Percentiles rank a stretch among this genome's conserved stretches.
phyloP scores from a whole-genome alignment of 2,329 filamentous ascomycete genomes.

The Penicillium sp. region DNA sequence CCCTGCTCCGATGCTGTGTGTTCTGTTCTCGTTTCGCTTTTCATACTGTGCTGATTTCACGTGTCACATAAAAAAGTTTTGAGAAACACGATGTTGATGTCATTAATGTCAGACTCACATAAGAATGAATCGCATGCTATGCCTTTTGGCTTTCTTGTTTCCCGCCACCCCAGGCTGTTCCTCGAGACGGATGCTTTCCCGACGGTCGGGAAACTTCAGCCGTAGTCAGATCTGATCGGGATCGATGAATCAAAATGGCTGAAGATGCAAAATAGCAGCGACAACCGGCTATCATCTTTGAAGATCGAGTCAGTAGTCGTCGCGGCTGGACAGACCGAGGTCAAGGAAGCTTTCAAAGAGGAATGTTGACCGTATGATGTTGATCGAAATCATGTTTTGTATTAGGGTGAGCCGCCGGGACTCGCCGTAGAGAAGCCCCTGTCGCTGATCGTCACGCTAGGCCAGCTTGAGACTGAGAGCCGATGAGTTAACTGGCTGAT shows the following conservation, averaged over 20 bases:
- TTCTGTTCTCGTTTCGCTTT: background rate
- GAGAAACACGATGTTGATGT: too few relatives aligned
- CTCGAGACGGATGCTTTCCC: background rate
- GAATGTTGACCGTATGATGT: background rate
- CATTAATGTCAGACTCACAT: background rate
- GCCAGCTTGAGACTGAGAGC: background rate
- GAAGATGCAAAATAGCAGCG: background rate
- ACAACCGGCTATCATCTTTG: background rate
- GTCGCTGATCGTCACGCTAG: background rate
- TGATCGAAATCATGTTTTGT: background rate
- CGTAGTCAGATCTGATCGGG: background rate
- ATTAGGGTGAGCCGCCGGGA: background rate
- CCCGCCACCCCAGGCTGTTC: background rate
- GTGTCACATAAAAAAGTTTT: background rate
- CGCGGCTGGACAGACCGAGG: background rate
- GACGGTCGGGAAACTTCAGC: background rate
- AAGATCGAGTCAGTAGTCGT: background rate
- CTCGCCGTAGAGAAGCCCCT: background rate
- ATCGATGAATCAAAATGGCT: background rate
- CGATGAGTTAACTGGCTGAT: constrained; percentile 19
- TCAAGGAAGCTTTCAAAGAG: background rate
- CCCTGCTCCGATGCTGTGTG: constrained; percentile 5
- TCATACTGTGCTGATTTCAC: background rate
- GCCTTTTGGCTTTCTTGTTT: background rate
- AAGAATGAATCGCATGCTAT: background rate